Base-by-base conservation (phyloP, 208 protist genomes). In the Acanthamoeba lenticulata region DNA sequence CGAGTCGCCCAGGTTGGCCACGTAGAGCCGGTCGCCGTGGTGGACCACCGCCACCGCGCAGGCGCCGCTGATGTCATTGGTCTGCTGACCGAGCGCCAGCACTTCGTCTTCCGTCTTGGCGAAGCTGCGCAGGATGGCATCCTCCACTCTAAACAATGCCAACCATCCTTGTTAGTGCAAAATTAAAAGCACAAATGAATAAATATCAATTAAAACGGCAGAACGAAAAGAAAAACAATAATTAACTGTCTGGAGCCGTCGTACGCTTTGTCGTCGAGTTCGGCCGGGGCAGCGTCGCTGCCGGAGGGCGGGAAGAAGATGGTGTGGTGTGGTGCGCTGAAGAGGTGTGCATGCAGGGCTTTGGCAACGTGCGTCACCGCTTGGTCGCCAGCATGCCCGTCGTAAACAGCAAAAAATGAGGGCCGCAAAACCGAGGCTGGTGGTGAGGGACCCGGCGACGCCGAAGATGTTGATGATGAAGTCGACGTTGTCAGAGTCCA, bases 1-100 rank as follows among this genome's bases (percentile, higher is more conserved):
- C 32, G 55, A 91, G 85, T 91, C 85, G 34, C 85, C 85, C 85
- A 91, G 42, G 85, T 91, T 91, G 44, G 85, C 85, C 85, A 91
- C 85, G 55, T 49, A 91, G 55, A 91, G 85, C 11, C 57, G 85
- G 24, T 62, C 47, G 32, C 85, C 55, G 3, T 49, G 32, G 13
- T 72, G 85, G 11, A 91, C 36, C n/a, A 72, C 55, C 17, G 85
- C 36, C 85, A 72, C 57, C 55, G 57, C 85, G 52, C 85, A 91
- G 0, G 55, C 47, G 27, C 85, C 85, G 85, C 85, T 91, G 32
- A 72, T 91, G 85, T 91, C 55, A 52, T 72, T 32, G 36, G 21
- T 67, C 38, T 6, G 24, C 77, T 86, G n/a, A 42, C 57, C 57
- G 29, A 86, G 21, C 77, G 77, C 77, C 77, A 86, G 44, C 77